phyloP scores from a whole-genome alignment of 192 early-diverging fungal species.

The Piromyces finnis region DNA sequence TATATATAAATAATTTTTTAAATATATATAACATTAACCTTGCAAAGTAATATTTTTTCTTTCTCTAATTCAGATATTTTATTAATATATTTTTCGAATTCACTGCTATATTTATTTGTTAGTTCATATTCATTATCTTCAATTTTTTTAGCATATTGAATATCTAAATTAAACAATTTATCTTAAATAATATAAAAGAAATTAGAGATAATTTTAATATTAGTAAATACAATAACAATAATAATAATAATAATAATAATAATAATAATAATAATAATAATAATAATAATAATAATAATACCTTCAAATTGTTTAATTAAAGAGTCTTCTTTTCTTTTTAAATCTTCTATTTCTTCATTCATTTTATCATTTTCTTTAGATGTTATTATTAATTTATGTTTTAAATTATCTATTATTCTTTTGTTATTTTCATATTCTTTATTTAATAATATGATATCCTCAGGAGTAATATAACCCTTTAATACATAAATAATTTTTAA shows the following conservation, averaged over 20 bases:
- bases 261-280: too few species aligned
- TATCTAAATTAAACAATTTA: neutral
- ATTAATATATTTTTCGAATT: neutral
- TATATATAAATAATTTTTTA: too few species aligned
- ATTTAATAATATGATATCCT: neutral
- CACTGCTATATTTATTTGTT: neutral
- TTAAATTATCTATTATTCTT: neutral
- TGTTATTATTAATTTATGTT: neutral
- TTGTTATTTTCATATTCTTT: neutral
- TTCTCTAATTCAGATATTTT: neutral
- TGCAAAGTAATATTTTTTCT: neutral
- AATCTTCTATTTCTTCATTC: neutral
- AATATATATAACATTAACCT: neutral
- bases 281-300: neutral
- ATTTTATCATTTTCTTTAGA: neutral
- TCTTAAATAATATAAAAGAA: neutral
- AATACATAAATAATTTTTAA: too few species aligned
- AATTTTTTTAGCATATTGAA: neutral
- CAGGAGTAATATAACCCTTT: neutral
- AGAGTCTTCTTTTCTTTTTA: neutral
- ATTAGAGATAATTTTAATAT: too few species aligned
- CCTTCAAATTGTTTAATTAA: neutral
- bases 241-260: too few species aligned
- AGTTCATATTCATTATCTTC: neutral
- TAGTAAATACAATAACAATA: too few species aligned